phyloP scores from a whole-genome alignment of 2,329 filamentous ascomycete genomes.

The Teratosphaeria epicoccoides region DNA sequence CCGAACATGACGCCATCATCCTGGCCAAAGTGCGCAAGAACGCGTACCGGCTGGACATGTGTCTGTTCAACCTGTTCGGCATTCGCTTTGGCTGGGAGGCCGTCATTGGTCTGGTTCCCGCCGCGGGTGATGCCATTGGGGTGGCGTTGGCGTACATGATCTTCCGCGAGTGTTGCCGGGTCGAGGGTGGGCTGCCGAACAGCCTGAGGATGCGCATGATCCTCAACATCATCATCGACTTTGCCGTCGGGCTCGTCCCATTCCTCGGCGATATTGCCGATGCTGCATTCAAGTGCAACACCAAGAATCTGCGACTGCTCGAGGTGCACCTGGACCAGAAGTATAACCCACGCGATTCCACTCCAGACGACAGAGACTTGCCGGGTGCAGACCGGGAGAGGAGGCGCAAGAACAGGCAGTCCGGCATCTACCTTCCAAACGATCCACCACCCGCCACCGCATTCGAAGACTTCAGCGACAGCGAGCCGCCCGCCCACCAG shows the following conservation, averaged over 20 bases:
- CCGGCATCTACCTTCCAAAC: constrained; percentile 23
- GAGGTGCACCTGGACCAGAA: constrained; percentile 59
- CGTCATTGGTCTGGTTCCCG: constrained; percentile 73
- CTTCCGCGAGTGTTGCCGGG: constrained; percentile 57
- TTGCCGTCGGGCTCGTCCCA: constrained; percentile 62
- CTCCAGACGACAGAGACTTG: constrained; percentile 17
- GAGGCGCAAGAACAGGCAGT: constrained; percentile 24
- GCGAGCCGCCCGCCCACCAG: constrained; percentile 12
- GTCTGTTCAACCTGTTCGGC: constrained; percentile 69
- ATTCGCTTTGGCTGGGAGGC: constrained; percentile 82
- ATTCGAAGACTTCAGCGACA: constrained; percentile 36
- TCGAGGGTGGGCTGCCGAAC: constrained; percentile 65
- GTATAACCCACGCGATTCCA: constrained; percentile 39
- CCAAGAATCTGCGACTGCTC: constrained; percentile 60
- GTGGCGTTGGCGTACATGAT: constrained; percentile 65
- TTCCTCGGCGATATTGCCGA: constrained; percentile 68
- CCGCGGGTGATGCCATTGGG: constrained; percentile 67
- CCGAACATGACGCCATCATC: constrained; percentile 67
- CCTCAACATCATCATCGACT: constrained; percentile 66
- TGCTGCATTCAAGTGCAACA: constrained; percentile 63
- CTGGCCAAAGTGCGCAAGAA: constrained; percentile 77
- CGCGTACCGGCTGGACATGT: constrained; percentile 78
- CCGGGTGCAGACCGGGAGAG: constrained; percentile 19
- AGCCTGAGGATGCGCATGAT: constrained; percentile 60
- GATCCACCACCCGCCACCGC: constrained; percentile 36